phyloP scores from a whole-genome alignment of 805 yeast species.

The Candida argentea region DNA sequence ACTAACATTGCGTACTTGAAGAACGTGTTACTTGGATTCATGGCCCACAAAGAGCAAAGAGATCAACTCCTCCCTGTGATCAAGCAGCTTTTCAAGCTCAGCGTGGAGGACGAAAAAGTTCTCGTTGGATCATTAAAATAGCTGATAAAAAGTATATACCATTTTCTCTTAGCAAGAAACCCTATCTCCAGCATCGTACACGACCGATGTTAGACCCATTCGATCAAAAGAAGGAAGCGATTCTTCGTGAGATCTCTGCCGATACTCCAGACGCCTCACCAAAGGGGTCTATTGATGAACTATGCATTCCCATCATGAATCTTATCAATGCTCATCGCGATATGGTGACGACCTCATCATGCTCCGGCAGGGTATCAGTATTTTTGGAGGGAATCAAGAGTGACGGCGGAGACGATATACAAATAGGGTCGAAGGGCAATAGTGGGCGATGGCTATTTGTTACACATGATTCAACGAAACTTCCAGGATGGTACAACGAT shows the following conservation, averaged over 20 bases:
- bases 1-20: constrained; percentile 66
- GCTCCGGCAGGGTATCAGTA: constrained; percentile 80
- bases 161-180: constrained; percentile 1
- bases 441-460: constrained; percentile 82
- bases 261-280: constrained; percentile 63
- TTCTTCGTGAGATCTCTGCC: constrained; percentile 42
- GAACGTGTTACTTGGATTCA: constrained; percentile 82
- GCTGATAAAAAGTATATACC: not conserved
- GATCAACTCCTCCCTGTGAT: constrained; percentile 78
- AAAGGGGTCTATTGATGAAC: constrained; percentile 73
- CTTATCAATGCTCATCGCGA: constrained; percentile 52
- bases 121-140: constrained; percentile 46
- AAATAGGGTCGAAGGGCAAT: constrained; percentile 74
- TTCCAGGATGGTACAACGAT: constrained; percentile 39
- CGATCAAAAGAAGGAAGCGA: constrained; percentile 52
- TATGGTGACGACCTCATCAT: constrained; percentile 80
- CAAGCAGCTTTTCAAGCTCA: constrained; percentile 60
- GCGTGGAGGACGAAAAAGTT: constrained; percentile 62
- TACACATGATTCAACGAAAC: constrained; percentile 47
- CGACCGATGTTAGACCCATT: constrained; percentile 40
- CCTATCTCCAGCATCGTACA: not conserved
- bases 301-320: constrained; percentile 62
- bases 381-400: constrained; percentile 65
- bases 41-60: constrained; percentile 91
- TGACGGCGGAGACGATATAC: constrained; percentile 11